Conservation (phyloP, 1,284 basidiomycete genomes). For the Fomitopsis schrenkii region DNA sequence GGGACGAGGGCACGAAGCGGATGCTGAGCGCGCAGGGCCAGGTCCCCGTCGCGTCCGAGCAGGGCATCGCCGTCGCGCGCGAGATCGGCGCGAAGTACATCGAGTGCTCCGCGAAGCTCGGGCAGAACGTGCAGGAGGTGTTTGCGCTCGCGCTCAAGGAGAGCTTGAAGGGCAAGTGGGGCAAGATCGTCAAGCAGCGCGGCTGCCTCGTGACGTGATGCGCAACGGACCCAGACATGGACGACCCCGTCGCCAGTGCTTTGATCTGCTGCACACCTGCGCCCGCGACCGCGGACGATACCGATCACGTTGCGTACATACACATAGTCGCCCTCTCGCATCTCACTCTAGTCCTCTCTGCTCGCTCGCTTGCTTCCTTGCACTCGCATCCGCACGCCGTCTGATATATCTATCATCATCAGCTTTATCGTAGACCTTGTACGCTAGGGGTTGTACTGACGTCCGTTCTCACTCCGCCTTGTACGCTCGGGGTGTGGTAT, state of each 20-base stretch:
- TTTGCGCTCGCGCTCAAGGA: conserved; percentile 89
- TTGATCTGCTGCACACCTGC: no score
- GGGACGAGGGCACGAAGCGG: conserved; percentile 84
- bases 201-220: conserved; percentile 75
- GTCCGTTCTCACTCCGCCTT: conserved; percentile 19
- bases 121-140: conserved; percentile 87
- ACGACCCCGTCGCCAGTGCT: background rate
- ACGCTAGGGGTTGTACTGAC: conserved; percentile 26
- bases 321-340: background rate
- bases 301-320: background rate
- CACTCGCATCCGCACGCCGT: conserved; percentile 17
- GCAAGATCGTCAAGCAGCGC: conserved; percentile 67
- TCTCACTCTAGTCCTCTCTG: conserved; percentile 5
- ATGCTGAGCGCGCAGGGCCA: conserved; percentile 93
- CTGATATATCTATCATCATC: conserved; percentile 21
- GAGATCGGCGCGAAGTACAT: conserved; percentile 96
- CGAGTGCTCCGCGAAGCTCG: conserved; percentile 94
- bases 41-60: conserved; percentile 76
- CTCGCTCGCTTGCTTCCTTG: conserved; percentile 4
- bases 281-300: background rate
- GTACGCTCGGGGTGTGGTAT: conserved; percentile 3
- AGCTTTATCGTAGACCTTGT: conserved; percentile 21
- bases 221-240: background rate
- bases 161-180: conserved; percentile 76
- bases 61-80: conserved; percentile 76